These are phyloP conservation scores for Coelastrella sp. DNA, from an alignment of 139 green algal genomes.

Conservation along the genomic window DNA sequence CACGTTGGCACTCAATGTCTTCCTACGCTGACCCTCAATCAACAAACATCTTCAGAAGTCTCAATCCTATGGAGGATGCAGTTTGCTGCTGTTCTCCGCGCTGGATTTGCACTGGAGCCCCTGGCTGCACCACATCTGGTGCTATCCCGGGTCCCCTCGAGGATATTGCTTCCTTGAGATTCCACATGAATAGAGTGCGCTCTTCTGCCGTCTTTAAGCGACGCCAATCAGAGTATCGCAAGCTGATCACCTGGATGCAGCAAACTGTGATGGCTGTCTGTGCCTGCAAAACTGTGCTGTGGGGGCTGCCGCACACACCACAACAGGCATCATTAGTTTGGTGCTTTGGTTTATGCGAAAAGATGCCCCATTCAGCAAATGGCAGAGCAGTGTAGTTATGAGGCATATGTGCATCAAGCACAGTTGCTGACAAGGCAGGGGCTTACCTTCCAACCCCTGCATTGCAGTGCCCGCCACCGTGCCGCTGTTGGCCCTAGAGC, in stretches of 20 bases:
- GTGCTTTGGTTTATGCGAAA: no score
- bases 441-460: slow-evolving; percentile 8
- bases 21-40: background rate
- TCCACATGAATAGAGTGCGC: background rate
- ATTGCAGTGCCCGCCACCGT: slow-evolving; percentile 37
- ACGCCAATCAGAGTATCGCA: slow-evolving; percentile 34
- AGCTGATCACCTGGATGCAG: background rate
- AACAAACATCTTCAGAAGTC: slow-evolving; percentile 23
- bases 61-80: background rate
- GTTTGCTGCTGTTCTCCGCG: background rate
- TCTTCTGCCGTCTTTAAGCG: slow-evolving; percentile 5
- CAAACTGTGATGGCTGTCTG: background rate
- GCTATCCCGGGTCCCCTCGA: background rate
- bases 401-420: no score
- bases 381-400: no score
- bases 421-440: no score
- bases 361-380: no score
- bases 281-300: no score
- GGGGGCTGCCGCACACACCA: no score
- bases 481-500: slow-evolving; percentile 40
- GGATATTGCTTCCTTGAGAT: background rate
- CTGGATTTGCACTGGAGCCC: background rate
- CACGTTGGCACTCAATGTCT: no score
- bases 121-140: slow-evolving; percentile 2
- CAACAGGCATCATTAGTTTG: no score